Evolutionary conservation across 306 rosid genomes (phyloP), one percentile per base, ranked within the genome.

Genomic region (Rosa chinensis): DNA sequence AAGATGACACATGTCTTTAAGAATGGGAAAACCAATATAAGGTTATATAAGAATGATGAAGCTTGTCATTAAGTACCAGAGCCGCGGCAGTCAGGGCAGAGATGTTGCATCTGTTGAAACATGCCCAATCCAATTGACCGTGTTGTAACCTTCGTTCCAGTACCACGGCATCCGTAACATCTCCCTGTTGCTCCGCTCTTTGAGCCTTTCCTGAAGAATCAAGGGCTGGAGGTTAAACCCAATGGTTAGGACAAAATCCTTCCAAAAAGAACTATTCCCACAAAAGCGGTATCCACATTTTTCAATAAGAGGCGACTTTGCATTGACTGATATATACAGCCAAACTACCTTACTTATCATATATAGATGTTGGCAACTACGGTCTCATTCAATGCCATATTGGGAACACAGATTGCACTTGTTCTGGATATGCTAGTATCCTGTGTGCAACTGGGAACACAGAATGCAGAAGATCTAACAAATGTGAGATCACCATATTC

Each of bases 61-160:
- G 39, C 66, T 44, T 37, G 56, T 21, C 66, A 53, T 79, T 85
- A 55, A 56, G 43, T 80, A 92, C 97, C 97, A 28, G 88, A 35
- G 81, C 95, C 97, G 82, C 78, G 85, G 80, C 95, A 90, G 11
- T 90, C 95, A 55, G 85, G 79, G 86, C 93, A 90, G 78, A 88
- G 79, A 21, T 87, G 92, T 72, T 92, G 95, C 95, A 90, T 90
- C 78, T 89, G 95, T 70, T 87, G 95, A 81, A 89, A 81, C 93
- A 92, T 89, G 53, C 92, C 93, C 56, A 85, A 75, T 56, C 93
- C 95, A 82, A 92, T 82, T 78, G 83, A 92, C 64, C 93, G 83
- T 71, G 85, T 84, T 48, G 88, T 84, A 77, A 87, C 53, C 83
- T 89, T 92, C 95, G 90, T 82, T 37, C 97, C 92, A 13, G 89